Evolutionary conservation across 148 eudicot species (phyloP).

Genomic region (Camellia granthamiana): DNA sequence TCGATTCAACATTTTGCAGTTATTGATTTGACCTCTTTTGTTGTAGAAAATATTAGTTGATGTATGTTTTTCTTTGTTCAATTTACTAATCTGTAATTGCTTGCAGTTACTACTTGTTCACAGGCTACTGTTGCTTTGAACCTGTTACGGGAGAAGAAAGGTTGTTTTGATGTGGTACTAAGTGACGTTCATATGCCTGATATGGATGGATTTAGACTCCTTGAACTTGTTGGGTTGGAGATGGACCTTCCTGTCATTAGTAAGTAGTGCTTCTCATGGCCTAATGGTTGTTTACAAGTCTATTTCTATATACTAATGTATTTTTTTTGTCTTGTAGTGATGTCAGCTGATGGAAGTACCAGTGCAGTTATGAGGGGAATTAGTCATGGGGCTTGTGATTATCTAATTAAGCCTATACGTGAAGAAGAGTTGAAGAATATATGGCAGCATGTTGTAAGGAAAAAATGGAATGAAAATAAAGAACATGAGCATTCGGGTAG

Average conservation of each 20-base stretch:
- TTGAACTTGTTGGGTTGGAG: constrained; percentile 63
- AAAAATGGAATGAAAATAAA: constrained; percentile 37
- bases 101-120: constrained; percentile 56
- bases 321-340: constrained; percentile 34
- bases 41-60: neutral
- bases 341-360: constrained; percentile 58
- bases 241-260: constrained; percentile 70
- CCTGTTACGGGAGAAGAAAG: constrained; percentile 47
- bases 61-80: neutral
- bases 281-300: neutral
- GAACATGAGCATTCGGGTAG: constrained; percentile 41
- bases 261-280: constrained; percentile 23
- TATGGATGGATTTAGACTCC: constrained; percentile 70
- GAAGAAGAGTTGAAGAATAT: constrained; percentile 55
- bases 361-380: constrained; percentile 49
- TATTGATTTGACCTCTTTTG: neutral
- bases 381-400: constrained; percentile 59
- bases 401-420: constrained; percentile 55
- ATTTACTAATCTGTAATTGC: constrained; percentile 12
- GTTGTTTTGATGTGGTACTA: constrained; percentile 50
- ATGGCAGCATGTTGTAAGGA: constrained; percentile 69
- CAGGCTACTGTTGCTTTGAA: constrained; percentile 51
- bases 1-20: neutral
- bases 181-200: constrained; percentile 77
- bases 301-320: neutral